Base-by-base conservation (phyloP, 192 early-diverging fungal species). In the Umbelopsis sp. region DNA sequence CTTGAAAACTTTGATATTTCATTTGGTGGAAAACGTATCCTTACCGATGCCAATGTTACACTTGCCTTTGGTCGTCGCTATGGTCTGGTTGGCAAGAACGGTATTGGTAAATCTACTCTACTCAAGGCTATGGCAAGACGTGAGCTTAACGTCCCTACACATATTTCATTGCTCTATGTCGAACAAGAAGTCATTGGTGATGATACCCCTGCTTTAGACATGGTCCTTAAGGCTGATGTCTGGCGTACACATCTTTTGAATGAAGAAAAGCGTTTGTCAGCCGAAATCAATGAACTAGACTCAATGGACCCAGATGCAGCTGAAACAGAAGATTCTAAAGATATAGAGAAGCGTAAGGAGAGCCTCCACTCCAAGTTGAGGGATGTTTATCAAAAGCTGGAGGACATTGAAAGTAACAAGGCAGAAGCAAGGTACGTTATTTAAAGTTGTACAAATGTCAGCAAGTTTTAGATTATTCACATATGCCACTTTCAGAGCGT, bases 101-200 rank as follows among this genome's bases (percentile, higher is more conserved):
- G 93, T 86, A 93, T 93, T 47, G 93, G 93, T 72, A 94, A 94
- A 76, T 92, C 92, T 11, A 95, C 93, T 22, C 82, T 95, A 1
- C 66, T 95, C 65, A 85, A 90, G 36, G 90, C 92, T 51, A 89
- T 95, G 65, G 85, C 91, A 25, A 78, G 85, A 71, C 91, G 96
- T 76, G 98, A 99, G 80, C 81, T 99, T 71, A 82, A 83, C 17
- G 87, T 97, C 20, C 95, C 96, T 34, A 85, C 88, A 0, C 95
- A 99, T 76, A 96, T 99, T 72, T 89, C 91, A 66, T 92, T 99
- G 71, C 81, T 98, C 70, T 95, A 98, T 85, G 98, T 99, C 49
- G 98, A 99, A 75, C 98, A 99, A 76, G 98, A 99, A 81, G 91
- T 99, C 86, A 81, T 82, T 56, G 97, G 95, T 72, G 96, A 94